A percentile compares a stretch with the other conserved stretches of the same genome.
Conservation (phyloP, 805 yeast species). For the Lipomyces mesembrius region DNA sequence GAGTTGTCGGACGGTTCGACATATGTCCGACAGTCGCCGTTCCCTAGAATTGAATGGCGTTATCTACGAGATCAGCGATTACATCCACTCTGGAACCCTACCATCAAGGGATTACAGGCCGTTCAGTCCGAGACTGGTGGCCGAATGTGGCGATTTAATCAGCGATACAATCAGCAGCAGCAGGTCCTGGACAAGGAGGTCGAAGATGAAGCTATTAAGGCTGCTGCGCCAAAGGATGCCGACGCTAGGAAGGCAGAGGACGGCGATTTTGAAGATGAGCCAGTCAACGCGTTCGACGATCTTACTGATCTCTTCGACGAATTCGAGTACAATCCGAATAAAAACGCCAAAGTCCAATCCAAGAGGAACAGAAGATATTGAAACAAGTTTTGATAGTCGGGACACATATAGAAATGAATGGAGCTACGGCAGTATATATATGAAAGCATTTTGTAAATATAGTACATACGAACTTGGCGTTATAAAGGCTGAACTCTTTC, state of each 20-base stretch:
- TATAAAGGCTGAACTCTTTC: neutral
- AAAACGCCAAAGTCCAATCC: conserved; percentile 20
- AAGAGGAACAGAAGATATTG: conserved; percentile 18
- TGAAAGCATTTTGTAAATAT: conserved; percentile 1
- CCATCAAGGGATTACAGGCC: conserved; percentile 41
- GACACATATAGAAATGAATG: neutral
- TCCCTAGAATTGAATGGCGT: conserved; percentile 83
- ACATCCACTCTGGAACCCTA: conserved; percentile 85
- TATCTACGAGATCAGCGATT: conserved; percentile 89
- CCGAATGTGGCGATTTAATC: conserved; percentile 25
- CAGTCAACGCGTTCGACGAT: conserved; percentile 9
- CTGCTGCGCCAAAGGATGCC: conserved; percentile 7
- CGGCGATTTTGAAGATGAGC: conserved; percentile 2
- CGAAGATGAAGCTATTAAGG: conserved; percentile 10
- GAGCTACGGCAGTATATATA: neutral
- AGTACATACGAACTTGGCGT: neutral
- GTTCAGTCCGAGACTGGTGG: conserved; percentile 33
- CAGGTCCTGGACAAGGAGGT: conserved; percentile 1
- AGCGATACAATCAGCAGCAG: conserved; percentile 17
- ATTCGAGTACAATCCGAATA: conserved; percentile 23
- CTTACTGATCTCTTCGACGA: conserved; percentile 25
- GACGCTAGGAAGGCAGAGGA: conserved; percentile 16
- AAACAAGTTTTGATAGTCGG: neutral
- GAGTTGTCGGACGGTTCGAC: conserved; percentile 96
- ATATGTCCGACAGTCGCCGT: conserved; percentile 76